Base-by-base conservation (phyloP, 352 stramenopile genomes). In the Blastocystis sp. region DNA sequence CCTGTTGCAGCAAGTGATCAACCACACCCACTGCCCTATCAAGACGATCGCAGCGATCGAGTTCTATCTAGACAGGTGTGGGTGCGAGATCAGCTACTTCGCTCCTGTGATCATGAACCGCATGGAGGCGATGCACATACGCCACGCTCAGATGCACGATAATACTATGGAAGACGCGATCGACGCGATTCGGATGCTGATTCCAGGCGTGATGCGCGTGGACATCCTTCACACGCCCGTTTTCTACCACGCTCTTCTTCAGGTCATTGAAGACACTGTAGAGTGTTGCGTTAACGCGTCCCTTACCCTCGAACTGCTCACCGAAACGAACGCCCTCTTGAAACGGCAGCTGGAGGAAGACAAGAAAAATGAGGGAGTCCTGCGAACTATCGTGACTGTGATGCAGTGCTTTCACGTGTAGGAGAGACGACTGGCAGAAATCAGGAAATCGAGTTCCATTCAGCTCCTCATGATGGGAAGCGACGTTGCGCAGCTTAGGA, bases 41-140 rank as follows among this genome's bases (percentile, higher is more conserved):
- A 9, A n/a, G 35, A 26, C 31, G 24, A n/a, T 74, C 4, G 16
- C 26, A 6, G 10, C 26, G 19, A 74, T 74, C 37, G 37, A n/a
- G 16, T 29, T 45, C 37, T 26, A 45, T 4, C 13, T 6, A 21
- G 10, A 6, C 6, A 10, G n/a, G 26, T 16, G 35, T 3, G 16
- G 26, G 26, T 21, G 21, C 4, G 16, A 31, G 16, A 21, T 74
- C 16, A 37, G n/a, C 0, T n/a, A 45, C 13, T 74, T 74, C 26
- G 63, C 63, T 10, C 63, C 63, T 4, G 63, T 74, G 31, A 21
- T 74, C 31, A n/a, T 74, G 16, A 74, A 74, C 35, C 26, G 35
- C 4, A 37, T 39, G 6, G 63, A 74, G 26, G 16, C 63, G 35
- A 6, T 74, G 16, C 63, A 74, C 37, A 37, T 39, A 13, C 63